These are phyloP conservation scores for Acrocalymma vagum DNA, from an alignment of 2,329 filamentous ascomycete species.

Conservation along the genomic window DNA sequence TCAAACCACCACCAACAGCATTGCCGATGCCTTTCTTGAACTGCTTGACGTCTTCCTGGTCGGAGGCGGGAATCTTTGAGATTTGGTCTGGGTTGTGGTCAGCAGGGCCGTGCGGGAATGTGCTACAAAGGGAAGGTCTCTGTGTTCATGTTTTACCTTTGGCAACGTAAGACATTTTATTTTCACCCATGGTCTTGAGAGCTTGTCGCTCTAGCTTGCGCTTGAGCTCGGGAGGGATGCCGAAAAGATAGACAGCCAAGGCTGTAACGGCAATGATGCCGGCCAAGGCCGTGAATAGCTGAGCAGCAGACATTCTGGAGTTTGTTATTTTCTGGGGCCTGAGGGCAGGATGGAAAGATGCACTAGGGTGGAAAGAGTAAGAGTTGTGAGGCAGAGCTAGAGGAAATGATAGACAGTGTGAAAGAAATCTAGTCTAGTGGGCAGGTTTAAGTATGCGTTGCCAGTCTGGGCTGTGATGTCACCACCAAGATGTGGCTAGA, in stretches of 20 bases:
- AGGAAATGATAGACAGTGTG: constrained; percentile 3
- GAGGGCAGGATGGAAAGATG: constrained; percentile 8
- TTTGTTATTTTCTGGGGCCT: background rate
- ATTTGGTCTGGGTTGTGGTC: constrained; percentile 42
- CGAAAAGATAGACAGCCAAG: constrained; percentile 56
- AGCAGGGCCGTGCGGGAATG: constrained; percentile 5
- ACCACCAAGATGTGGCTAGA: too few species aligned
- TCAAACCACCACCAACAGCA: constrained; percentile 40
- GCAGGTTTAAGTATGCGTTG: constrained; percentile 7
- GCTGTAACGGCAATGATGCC: constrained; percentile 46
- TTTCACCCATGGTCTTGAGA: constrained; percentile 61
- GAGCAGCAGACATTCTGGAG: constrained; percentile 33
- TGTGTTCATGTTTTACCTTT: constrained; percentile 35
- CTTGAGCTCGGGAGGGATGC: constrained; percentile 57
- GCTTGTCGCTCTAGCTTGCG: constrained; percentile 56
- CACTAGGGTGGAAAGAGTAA: constrained; percentile 6
- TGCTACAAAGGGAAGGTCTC: too few species aligned
- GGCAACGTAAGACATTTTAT: constrained; percentile 55
- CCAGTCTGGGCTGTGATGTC: too few species aligned
- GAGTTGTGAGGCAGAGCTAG: constrained; percentile 3
- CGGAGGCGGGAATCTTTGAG: constrained; percentile 48
- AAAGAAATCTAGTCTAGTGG: constrained; percentile 1
- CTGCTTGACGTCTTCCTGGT: constrained; percentile 47
- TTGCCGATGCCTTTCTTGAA: constrained; percentile 47
- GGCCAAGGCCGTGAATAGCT: constrained; percentile 41